Base-by-base conservation (phyloP, 2,329 filamentous ascomycete species). In the Cercospora sojina region DNA sequence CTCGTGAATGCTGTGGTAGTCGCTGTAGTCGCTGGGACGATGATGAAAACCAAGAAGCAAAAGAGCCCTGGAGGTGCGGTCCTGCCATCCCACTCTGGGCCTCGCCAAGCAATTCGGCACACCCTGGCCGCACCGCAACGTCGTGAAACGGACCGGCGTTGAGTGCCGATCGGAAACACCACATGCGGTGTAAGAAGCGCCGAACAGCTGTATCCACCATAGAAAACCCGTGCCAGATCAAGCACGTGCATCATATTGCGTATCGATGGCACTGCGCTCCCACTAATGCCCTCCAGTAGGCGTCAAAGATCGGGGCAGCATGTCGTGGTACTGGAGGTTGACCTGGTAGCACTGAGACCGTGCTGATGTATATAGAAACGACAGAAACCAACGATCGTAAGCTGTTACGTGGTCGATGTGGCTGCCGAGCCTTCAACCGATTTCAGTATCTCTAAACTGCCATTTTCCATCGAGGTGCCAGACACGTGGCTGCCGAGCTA, bases 161-260 rank as follows among this genome's bases (percentile, higher is more conserved):
- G 29, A 31, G 27, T 51, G 25, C 59, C 59, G 47, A 35, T 25
- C 47, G 29, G 47, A 53, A 27, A 35, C 23, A 23, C 31, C 51
- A 63, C 51, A 63, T 63, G 60, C 60, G 60, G 60, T 63, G 60
- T 56, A 41, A 56, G 49, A 57, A 57, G 49, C 29, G 49, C 60
- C 31, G 60, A 63, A 35, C 49, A 31, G 23, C 41, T 53, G 29
- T 29, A 7, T 32, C 32, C 18, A 25, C 29, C 16, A 18, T 16
- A 25, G 29, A 25, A 13, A 38, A n/a, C 49, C 49, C 27, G 60
- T 43, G 60, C 49, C 8, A 53, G 18, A 41, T 38, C 32, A 20
- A 49, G 59, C 59, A 61, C 59, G 59, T 31, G 59, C 59, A 61
- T 32, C 32, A 47, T 59, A 25, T 59, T 53, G 47, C 47, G 47